phyloP scores from a whole-genome alignment of 129 eudicot genomes.

The Flaveria trinervia region DNA sequence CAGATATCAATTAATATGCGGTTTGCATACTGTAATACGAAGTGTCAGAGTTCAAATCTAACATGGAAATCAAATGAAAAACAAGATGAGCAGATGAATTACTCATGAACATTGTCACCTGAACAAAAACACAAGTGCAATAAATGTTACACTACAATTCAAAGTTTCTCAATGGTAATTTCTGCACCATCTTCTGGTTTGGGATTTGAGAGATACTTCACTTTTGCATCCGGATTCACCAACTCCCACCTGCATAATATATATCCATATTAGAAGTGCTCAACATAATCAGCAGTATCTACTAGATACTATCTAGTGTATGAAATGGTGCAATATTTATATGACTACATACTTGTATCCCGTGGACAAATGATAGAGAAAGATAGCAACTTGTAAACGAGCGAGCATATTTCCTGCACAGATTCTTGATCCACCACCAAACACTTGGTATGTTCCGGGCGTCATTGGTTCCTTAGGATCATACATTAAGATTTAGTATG shows the following conservation, averaged over 20 bases:
- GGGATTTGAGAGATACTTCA: conserved; percentile 57
- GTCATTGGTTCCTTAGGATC: conserved; percentile 25
- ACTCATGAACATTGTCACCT: conserved; percentile 14
- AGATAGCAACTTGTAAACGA: conserved; percentile 49
- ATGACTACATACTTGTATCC: conserved; percentile 39
- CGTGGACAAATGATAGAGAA: conserved; percentile 43
- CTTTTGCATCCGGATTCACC: conserved; percentile 54
- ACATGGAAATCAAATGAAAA: not conserved
- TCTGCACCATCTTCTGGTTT: conserved; percentile 57
- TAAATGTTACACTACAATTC: conserved; percentile 11
- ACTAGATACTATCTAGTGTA: too few species aligned
- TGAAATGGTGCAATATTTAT: not conserved
- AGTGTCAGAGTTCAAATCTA: too few species aligned
- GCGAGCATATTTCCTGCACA: conserved; percentile 57
- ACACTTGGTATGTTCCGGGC: conserved; percentile 42
- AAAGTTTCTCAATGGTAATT: conserved; percentile 35
- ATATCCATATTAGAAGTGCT: not conserved
- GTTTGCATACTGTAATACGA: too few species aligned
- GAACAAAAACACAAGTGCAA: conserved; percentile 15
- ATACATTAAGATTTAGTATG: conserved; percentile 2
- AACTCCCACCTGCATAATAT: conserved; percentile 51
- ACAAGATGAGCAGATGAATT: conserved; percentile 2
- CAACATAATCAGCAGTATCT: not conserved
- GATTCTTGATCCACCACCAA: conserved; percentile 47
- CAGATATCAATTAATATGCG: too few species aligned